A percentile compares a stretch with the other conserved stretches of the same genome.
phyloP scores from a whole-genome alignment of 2,329 filamentous ascomycete genomes.

The Helotiales sp. region DNA sequence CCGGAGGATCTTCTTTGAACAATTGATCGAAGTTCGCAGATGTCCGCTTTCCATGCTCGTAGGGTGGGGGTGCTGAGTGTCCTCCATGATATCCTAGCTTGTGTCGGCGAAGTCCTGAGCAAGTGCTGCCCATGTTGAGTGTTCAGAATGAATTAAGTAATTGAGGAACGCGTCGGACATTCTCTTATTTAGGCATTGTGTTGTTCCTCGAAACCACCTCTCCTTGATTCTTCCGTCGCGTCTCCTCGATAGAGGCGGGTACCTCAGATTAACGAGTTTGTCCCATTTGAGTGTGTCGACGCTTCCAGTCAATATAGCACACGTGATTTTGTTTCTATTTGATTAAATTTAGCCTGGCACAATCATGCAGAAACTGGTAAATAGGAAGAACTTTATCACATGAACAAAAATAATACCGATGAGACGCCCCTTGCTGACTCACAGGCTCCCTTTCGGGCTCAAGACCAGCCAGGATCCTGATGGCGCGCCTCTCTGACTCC shows the following conservation, averaged over 20 bases:
- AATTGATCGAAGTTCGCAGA: not conserved
- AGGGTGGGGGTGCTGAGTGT: not conserved
- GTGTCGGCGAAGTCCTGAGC: not conserved
- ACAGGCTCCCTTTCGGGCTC: too few species aligned
- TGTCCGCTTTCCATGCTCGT: not conserved
- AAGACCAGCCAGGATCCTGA: too few species aligned
- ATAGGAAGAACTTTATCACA: too few species aligned
- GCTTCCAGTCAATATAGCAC: not conserved
- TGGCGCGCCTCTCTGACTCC: too few species aligned
- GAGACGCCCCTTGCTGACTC: too few species aligned
- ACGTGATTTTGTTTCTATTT: conserved; percentile 8
- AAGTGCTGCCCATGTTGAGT: conserved; percentile 1
- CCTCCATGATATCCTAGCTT: not conserved
- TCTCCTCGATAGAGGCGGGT: not conserved
- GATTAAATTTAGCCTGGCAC: not conserved
- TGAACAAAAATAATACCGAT: too few species aligned
- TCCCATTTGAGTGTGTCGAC: conserved; percentile 1
- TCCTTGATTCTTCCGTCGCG: not conserved
- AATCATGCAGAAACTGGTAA: not conserved
- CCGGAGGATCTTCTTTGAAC: conserved; percentile 2
- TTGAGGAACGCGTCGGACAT: not conserved
- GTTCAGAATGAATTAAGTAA: not conserved
- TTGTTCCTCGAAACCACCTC: not conserved
- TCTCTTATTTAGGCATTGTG: not conserved
- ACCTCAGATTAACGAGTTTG: not conserved